A percentile compares a stretch with the other conserved stretches of the same genome.
These are phyloP conservation scores for Patellifolia procumbens DNA, from an alignment of 179 eudicot species.

Conservation along the genomic window DNA sequence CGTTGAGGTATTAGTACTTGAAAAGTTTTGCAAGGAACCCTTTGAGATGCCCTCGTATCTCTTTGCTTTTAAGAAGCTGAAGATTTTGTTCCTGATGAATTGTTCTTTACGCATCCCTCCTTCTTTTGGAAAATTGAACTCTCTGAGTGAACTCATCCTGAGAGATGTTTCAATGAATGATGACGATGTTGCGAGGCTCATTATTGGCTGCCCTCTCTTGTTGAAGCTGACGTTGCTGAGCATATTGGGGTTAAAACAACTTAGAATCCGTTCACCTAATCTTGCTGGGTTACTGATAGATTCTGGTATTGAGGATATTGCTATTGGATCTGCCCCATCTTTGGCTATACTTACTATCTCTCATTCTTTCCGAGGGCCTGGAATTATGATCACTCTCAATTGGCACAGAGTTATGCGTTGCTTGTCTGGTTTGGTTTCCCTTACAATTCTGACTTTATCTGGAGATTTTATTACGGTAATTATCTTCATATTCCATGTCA, in stretches of 20 bases:
- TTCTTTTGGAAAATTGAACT: slow-evolving; percentile 3
- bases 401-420: slow-evolving; percentile 11
- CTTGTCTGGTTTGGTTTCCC: slow-evolving; percentile 11
- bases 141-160: neutral
- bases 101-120: slow-evolving; percentile 17
- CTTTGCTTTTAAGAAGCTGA: slow-evolving; percentile 11
- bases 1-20: neutral
- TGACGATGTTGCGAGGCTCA: slow-evolving; percentile 14
- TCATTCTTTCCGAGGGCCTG: neutral
- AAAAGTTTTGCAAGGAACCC: neutral
- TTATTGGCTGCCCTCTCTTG: slow-evolving; percentile 13
- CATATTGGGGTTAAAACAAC: neutral
- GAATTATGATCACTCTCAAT: neutral
- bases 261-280: slow-evolving; percentile 6
- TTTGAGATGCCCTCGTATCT: slow-evolving; percentile 15
- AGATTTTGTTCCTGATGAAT: neutral
- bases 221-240: slow-evolving; percentile 9
- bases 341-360: neutral
- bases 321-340: neutral
- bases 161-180: slow-evolving; percentile 7
- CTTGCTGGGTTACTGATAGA: neutral
- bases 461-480: slow-evolving; percentile 16
- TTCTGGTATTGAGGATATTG: neutral
- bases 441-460: neutral
- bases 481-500: too few species aligned